Evolutionary conservation across 129 eudicot species (phyloP), one percentile per base, ranked within the genome.

Genomic region (Arctium minus): DNA sequence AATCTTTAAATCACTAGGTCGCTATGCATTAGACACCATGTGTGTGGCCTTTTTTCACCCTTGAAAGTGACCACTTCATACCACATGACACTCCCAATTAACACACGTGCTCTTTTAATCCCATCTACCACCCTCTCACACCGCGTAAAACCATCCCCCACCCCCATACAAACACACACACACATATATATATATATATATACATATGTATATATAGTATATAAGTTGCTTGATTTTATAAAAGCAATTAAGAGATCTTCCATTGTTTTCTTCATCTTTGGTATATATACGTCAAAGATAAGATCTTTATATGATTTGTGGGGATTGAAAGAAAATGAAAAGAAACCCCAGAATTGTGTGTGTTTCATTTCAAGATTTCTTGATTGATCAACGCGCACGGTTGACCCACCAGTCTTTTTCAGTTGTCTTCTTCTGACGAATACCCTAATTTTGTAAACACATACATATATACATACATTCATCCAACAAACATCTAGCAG

Each of bases 51-150:
- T 70, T 22, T 70, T 70, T 31, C 74, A 70, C 38, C 12, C 36
- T 32, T 31, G 74, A 70, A 70, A 70, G 38, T 13, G 74, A 70
- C 74, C 73, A 69, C 17, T 69, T 69, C 17, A 30, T 46, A 22
- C 33, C 71, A 65, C 76, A 48, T 80, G 76, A 69, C 8, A 38
- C 27, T 31, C 70, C 62, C 84, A 36, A 22, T 81, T 81, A 22
- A 56, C 72, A 56, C 84, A 81, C 84, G 73, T 81, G 84, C 84
- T 72, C 73, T 73, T 72, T 72, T 50, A 29, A 6, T 80, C 62
- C 6, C 35, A n/a, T 70, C 50, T 44, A 44, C 50, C 2, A 3
- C 12, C 50, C 50, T 44, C 50, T 44, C 13, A 1, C n/a, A 50
- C 71, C 84, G 84, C 84, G 84, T 81, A 36, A 56, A 50, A 11